Conservation (phyloP, 2,329 filamentous ascomycete species). For the Aspergillus sp. region DNA sequence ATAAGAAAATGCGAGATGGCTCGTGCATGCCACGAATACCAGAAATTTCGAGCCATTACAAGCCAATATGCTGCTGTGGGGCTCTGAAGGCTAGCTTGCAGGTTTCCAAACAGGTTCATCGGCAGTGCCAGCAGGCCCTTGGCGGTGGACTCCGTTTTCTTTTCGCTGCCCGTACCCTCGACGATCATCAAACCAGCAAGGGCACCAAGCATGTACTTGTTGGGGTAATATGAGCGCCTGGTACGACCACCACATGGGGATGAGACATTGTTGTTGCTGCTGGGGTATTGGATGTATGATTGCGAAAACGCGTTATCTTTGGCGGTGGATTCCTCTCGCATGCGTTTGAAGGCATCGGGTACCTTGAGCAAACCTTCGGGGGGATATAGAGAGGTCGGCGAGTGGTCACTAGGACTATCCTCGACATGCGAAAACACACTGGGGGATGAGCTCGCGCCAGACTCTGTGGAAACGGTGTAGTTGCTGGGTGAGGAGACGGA, state of each 20-base stretch:
- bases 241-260: constrained; percentile 42
- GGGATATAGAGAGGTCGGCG: constrained; percentile 35
- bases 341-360: constrained; percentile 46
- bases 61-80: constrained; percentile 28
- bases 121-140: constrained; percentile 70
- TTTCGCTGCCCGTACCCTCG: constrained; percentile 74
- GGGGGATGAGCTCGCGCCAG: constrained; percentile 38
- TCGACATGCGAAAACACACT: constrained; percentile 45
- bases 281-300: constrained; percentile 40
- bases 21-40: constrained; percentile 41
- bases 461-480: constrained; percentile 41
- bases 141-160: constrained; percentile 60
- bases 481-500: constrained; percentile 45
- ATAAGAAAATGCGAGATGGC: constrained; percentile 51
- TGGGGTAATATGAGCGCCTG: constrained; percentile 54
- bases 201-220: constrained; percentile 89
- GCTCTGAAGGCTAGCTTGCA: constrained; percentile 34
- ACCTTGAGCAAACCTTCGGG: constrained; percentile 48
- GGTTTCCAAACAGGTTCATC: constrained; percentile 55
- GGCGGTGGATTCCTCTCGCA: constrained; percentile 38
- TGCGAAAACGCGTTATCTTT: constrained; percentile 40
- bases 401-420: constrained; percentile 35
- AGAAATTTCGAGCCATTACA: constrained; percentile 29
- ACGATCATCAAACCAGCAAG: constrained; percentile 89
- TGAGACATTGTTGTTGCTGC: constrained; percentile 29